A percentile compares a stretch with the other conserved stretches of the same genome.
Evolutionary conservation across 163 green algal species (phyloP).

Genomic region (Scenedesmus sp.): DNA sequence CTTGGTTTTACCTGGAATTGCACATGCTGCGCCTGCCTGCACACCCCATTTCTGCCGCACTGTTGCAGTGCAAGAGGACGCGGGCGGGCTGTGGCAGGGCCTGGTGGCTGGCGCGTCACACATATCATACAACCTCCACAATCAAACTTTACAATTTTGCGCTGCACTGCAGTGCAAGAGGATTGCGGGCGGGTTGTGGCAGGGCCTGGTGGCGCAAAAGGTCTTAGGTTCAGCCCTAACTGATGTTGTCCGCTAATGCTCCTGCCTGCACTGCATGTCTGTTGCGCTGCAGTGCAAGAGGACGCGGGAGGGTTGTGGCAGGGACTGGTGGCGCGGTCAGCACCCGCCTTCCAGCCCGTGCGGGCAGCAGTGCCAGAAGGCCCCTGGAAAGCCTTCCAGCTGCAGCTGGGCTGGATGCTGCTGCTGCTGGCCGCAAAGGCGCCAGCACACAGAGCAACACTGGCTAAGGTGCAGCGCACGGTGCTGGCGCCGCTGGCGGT

Average conservation of each 20-base stretch:
- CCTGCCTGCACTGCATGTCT: background rate
- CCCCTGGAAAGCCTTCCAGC: conserved; percentile 53
- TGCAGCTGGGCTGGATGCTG: conserved; percentile 66
- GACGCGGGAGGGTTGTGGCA: conserved; percentile 43
- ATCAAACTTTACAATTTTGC: background rate
- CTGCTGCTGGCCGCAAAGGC: conserved; percentile 59
- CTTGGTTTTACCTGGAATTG: too few relatives aligned
- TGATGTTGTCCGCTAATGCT: background rate
- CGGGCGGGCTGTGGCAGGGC: conserved; percentile 32
- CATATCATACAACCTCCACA: too few relatives aligned
- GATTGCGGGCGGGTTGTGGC: background rate
- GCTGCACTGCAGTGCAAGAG: background rate
- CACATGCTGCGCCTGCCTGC: too few relatives aligned
- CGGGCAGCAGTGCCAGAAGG: conserved; percentile 20
- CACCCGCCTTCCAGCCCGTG: conserved; percentile 46
- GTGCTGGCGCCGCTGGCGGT: conserved; percentile 57
- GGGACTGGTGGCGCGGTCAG: conserved; percentile 36
- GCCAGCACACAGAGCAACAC: background rate
- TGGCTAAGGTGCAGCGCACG: conserved; percentile 53
- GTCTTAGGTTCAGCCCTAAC: too few relatives aligned
- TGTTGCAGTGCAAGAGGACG: conserved; percentile 45
- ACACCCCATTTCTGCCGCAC: background rate
- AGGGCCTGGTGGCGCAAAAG: too few relatives aligned
- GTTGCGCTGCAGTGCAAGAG: conserved; percentile 37
- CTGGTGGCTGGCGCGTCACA: conserved; percentile 25